Percentiles rank a stretch among this genome's conserved stretches.
Conservation (phyloP, 148 eudicot species). For the Rhododendron mucronatum region DNA sequence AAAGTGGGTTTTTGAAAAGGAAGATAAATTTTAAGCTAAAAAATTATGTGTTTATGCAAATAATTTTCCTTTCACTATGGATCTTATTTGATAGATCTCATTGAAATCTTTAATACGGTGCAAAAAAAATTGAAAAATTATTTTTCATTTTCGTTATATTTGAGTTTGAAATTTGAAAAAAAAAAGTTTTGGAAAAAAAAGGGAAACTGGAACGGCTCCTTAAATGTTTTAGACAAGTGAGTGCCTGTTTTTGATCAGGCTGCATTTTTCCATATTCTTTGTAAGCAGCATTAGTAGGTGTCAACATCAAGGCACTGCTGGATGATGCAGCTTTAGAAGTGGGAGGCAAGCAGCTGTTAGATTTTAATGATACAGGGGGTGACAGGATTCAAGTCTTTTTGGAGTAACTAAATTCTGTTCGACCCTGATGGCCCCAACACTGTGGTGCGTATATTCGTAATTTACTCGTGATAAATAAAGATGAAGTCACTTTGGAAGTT, state of each 20-base stretch:
- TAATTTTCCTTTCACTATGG: no score
- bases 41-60: no score
- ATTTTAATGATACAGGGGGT: constrained; percentile 69
- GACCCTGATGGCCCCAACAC: not conserved
- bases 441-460: not conserved
- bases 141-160: no score
- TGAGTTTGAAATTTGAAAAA: no score
- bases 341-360: constrained; percentile 68
- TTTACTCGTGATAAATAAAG: not conserved
- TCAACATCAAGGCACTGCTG: constrained; percentile 71
- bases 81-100: no score
- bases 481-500: not conserved
- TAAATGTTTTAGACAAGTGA: not conserved
- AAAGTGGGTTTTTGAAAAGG: no score
- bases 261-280: constrained; percentile 7
- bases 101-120: no score
- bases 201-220: no score
- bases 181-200: no score
- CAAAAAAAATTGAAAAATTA: no score
- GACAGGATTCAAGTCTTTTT: constrained; percentile 91
- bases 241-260: not conserved
- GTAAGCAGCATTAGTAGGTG: constrained; percentile 69
- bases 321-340: constrained; percentile 61
- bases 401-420: constrained; percentile 32
- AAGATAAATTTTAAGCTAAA: no score